Evolutionary conservation across 2,329 filamentous ascomycete species (phyloP), one percentile per base, ranked within the genome.

Genomic region (Colletotrichum endophyticum): DNA sequence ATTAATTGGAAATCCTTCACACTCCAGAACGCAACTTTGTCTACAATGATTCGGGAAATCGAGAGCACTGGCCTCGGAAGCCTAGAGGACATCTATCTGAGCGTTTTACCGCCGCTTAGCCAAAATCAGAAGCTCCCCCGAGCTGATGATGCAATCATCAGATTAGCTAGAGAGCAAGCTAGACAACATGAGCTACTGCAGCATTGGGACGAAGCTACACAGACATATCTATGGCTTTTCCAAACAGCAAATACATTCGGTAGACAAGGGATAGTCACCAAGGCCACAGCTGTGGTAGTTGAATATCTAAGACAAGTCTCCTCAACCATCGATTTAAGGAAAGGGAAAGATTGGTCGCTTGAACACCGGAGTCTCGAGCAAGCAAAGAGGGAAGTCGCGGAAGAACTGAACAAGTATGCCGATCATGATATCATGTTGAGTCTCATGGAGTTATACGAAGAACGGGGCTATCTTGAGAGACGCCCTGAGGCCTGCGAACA

Each of bases 21-120:
- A 1, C 59, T 63, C 13, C 36, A 6, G 3, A 71, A 39, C 19
- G 1, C 15, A 25, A 53, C 22, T 6, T 5, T 71, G 2, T 71
- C 28, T 5, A 8, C 13, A 12, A 16, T 71, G n/a, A 6, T 22
- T 3, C 7, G 0, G 16, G n/a, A 63, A 1, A 34, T 71, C 1
- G 8, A 64, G 2, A 8, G 5, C n/a, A 22, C 28, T 11, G 69
- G 39, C 2, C 28, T 71, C 5, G 36, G 59, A 9, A 64, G 4
- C 8, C n/a, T 36, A 2, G 22, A n/a, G 12, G 57, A 64, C 2
- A 15, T 39, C 9, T 39, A 71, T 9, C 6, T 71, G 1, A 64
- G 69, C 39, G 34, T 71, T 0, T 22, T 71, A 19, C 22, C 69
- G 5, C 36, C 69, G 9, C 69, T 64, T 3, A 71, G 69, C 22